Percentiles rank a stretch among this genome's conserved stretches.
Evolutionary conservation across 225 moss, liverwort and hornwort species (phyloP).

Genomic region (Lunularia cruciata): DNA sequence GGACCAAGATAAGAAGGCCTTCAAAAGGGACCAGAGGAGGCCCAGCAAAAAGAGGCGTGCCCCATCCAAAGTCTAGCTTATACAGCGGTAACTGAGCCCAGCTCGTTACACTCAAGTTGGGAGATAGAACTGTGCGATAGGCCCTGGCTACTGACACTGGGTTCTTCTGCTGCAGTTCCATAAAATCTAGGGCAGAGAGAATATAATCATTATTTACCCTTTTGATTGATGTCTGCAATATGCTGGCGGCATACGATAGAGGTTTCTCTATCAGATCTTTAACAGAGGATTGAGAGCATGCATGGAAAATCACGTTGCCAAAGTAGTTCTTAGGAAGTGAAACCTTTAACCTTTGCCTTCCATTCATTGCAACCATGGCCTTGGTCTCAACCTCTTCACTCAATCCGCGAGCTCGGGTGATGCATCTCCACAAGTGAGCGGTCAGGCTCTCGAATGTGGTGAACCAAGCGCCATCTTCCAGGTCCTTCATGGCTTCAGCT

Average conservation of each 20-base stretch:
- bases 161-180: constrained; percentile 65
- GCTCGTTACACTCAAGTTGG: constrained; percentile 76
- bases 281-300: constrained; percentile 56
- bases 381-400: constrained; percentile 50
- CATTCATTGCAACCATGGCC: constrained; percentile 68
- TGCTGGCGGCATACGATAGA: constrained; percentile 56
- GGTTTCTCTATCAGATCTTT: constrained; percentile 55
- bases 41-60: constrained; percentile 75
- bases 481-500: constrained; percentile 51
- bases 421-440: constrained; percentile 75
- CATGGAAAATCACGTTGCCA: constrained; percentile 91
- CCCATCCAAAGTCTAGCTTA: constrained; percentile 77
- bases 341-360: constrained; percentile 60
- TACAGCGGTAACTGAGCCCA: constrained; percentile 84
- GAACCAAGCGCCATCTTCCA: constrained; percentile 40
- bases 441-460: constrained; percentile 88
- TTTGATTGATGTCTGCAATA: constrained; percentile 65
- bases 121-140: constrained; percentile 62
- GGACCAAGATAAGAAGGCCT: constrained; percentile 61
- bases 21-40: constrained; percentile 88
- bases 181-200: constrained; percentile 76
- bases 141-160: constrained; percentile 55
- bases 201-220: constrained; percentile 69
- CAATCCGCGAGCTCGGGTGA: constrained; percentile 74
- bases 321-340: constrained; percentile 54